A percentile compares a stretch with the other conserved stretches of the same genome.
phyloP scores from a whole-genome alignment of 2,329 filamentous ascomycete species.

The Exophiala lecanii-corni region DNA sequence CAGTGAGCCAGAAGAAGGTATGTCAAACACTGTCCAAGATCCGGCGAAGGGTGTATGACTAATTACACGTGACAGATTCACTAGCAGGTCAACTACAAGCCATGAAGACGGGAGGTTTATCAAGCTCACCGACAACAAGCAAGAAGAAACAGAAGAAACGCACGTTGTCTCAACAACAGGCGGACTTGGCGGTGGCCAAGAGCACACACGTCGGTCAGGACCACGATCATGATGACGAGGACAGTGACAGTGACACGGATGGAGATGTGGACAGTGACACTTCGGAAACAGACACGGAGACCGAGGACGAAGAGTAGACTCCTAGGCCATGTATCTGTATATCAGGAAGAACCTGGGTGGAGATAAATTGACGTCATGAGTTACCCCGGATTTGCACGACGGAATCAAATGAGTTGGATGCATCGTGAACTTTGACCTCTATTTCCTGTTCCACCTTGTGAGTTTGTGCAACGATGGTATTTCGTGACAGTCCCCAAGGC shows the following conservation, averaged over 20 bases:
- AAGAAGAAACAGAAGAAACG: conserved; percentile 55
- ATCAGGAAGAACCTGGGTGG: no score
- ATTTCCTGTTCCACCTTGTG: no score
- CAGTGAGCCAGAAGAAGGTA: conserved; percentile 96
- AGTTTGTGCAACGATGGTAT: no score
- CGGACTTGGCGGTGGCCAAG: conserved; percentile 57
- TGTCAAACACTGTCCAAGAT: conserved; percentile 33
- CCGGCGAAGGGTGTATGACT: conserved; percentile 7
- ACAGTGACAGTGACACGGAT: conserved; percentile 60
- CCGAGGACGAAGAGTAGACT: conserved; percentile 62
- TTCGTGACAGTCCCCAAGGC: no score
- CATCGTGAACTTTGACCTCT: no score
- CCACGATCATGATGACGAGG: conserved; percentile 43
- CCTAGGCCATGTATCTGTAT: no score
- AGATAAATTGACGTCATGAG: no score
- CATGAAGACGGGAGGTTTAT: conserved; percentile 62
- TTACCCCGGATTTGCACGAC: no score
- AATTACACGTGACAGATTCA: conserved; percentile 56
- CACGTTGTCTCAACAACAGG: conserved; percentile 54
- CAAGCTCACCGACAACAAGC: conserved; percentile 45
- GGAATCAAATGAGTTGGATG: no score
- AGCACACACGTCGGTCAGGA: conserved; percentile 48
- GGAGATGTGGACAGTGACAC: conserved; percentile 57
- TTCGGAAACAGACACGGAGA: conserved; percentile 64
- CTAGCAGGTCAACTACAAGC: conserved; percentile 87